Conservation (phyloP, 202 grass and related monocot genomes). For the Tripidium arundinaceum region DNA sequence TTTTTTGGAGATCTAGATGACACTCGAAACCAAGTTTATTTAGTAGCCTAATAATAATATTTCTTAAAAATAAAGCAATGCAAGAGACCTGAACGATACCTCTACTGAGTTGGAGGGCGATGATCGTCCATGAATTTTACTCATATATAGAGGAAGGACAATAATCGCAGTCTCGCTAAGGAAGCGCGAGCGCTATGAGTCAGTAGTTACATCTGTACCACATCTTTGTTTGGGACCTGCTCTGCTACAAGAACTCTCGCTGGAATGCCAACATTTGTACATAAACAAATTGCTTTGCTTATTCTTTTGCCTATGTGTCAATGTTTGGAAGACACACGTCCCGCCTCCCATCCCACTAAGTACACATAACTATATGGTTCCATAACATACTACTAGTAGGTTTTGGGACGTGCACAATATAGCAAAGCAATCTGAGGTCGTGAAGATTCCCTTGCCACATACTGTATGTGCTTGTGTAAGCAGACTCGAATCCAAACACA, state of each 20-base stretch:
- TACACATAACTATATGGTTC: neutral
- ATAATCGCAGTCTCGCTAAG: no score
- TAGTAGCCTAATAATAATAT: no score
- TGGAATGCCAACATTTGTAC: neutral
- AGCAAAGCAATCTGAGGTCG: neutral
- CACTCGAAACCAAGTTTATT: no score
- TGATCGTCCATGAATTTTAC: no score
- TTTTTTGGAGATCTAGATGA: no score
- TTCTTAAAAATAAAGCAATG: no score
- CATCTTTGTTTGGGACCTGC: neutral
- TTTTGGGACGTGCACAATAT: neutral
- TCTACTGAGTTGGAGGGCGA: no score
- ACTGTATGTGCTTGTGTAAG: conserved; percentile 8
- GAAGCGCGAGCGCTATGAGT: neutral
- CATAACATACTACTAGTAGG: neutral
- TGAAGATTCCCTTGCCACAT: conserved; percentile 20
- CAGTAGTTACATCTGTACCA: neutral
- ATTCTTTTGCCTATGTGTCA: neutral
- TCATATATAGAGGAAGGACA: no score
- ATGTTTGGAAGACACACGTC: neutral
- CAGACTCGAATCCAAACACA: neutral
- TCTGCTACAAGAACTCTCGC: neutral
- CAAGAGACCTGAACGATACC: no score
- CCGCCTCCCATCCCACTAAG: neutral
- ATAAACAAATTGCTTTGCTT: neutral